phyloP scores from a whole-genome alignment of 73 alveolate species.

The Paramecium bursaria region DNA sequence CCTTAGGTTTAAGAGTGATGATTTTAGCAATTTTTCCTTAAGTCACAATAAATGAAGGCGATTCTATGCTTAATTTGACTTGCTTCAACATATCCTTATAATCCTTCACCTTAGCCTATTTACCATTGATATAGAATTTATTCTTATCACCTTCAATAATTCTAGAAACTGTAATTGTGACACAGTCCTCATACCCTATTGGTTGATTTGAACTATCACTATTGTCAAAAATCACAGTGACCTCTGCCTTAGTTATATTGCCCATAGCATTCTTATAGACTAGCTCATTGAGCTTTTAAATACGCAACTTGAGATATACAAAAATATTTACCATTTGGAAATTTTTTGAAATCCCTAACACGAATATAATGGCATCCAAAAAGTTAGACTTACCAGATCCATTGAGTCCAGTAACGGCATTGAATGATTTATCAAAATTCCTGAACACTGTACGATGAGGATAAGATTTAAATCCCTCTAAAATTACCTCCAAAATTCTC shows the following conservation, averaged over 20 bases:
- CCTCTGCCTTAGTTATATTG: constrained; percentile 98
- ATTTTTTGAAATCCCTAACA: constrained; percentile 84
- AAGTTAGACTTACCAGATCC: constrained; percentile 99
- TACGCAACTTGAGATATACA: constrained; percentile 91
- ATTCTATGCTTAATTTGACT: constrained; percentile 95
- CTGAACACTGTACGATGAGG: constrained; percentile 87
- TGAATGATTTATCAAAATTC: constrained; percentile 97
- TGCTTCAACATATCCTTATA: constrained; percentile 87
- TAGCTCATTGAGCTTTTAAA: constrained; percentile 94
- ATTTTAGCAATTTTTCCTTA: constrained; percentile 99
- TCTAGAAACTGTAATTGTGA: constrained; percentile 68
- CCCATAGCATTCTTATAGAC: constrained; percentile 98
- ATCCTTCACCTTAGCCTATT: constrained; percentile 83
- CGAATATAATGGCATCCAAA: constrained; percentile 97
- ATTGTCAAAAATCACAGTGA: constrained; percentile 96
- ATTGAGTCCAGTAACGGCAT: constrained; percentile 99
- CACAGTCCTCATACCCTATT: constrained; percentile 80
- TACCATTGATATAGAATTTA: constrained; percentile 91
- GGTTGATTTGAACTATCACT: constrained; percentile 85
- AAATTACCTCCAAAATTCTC: constrained; percentile 91
- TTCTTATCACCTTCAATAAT: constrained; percentile 80
- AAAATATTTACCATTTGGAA: constrained; percentile 46
- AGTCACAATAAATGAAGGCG: constrained; percentile 98
- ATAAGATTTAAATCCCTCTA: constrained; percentile 93
- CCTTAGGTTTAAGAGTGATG: constrained; percentile 97